Conservation (phyloP, 768 basidiomycete species). For the Mrakia gelida region DNA sequence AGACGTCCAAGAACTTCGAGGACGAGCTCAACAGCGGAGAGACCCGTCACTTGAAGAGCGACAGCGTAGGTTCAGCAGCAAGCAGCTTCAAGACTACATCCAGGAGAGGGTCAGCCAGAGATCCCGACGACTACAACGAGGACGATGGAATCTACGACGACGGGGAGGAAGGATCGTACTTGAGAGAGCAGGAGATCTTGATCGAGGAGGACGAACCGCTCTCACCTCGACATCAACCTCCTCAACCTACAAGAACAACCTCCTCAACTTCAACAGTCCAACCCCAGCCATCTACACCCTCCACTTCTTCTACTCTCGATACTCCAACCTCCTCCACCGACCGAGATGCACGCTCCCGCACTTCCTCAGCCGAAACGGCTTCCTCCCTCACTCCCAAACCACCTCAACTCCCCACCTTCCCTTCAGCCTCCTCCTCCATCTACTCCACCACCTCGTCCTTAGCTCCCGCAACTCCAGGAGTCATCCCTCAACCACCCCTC, state of each 20-base stretch:
- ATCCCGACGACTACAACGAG: slow-evolving; percentile 15
- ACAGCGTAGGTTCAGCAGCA: neutral
- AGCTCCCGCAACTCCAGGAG: neutral
- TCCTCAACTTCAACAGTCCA: neutral
- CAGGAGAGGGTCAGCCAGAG: neutral
- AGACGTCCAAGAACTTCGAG: slow-evolving; percentile 18
- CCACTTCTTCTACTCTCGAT: neutral
- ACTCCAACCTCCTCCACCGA: neutral
- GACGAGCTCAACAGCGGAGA: slow-evolving; percentile 13
- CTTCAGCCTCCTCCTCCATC: neutral
- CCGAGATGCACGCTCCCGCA: neutral
- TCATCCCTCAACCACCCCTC: neutral
- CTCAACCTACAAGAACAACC: neutral
- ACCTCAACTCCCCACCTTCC: neutral
- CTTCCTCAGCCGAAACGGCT: neutral
- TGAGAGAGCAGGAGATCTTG: neutral
- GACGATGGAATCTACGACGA: neutral
- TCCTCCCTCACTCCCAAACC: slow-evolving; percentile 1
- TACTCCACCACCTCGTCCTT: slow-evolving; percentile 11
- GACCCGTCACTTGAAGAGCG: slow-evolving; percentile 8
- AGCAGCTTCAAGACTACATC: neutral
- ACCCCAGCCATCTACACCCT: neutral
- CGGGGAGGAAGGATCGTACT: neutral
- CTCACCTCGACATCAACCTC: neutral
- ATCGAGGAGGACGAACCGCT: slow-evolving; percentile 6